A percentile compares a stretch with the other conserved stretches of the same genome.
Evolutionary conservation across 2,329 filamentous ascomycete species (phyloP).

Genomic region (Pseudocercospora ulei): DNA sequence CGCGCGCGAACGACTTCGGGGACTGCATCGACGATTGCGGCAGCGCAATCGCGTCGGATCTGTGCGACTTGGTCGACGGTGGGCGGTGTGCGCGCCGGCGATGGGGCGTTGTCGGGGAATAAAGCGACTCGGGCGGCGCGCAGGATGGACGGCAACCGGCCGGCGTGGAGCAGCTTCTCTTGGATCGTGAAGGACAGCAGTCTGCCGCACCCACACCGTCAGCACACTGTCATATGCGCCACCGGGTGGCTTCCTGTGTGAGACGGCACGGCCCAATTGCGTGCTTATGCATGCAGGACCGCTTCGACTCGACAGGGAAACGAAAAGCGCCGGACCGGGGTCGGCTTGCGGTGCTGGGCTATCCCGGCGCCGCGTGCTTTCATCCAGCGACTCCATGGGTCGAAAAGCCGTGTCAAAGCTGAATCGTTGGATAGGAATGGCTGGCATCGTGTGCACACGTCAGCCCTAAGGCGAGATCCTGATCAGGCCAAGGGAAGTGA

Average conservation of each 20-base stretch:
- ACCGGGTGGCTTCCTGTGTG: conserved; percentile 14
- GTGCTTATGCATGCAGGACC: conserved; percentile 19
- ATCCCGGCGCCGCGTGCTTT: conserved; percentile 11
- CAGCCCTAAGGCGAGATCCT: conserved; percentile 15
- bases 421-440: conserved; percentile 21
- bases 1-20: conserved; percentile 39
- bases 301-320: conserved; percentile 10
- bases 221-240: conserved; percentile 4
- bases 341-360: conserved; percentile 9
- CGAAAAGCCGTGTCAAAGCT: conserved; percentile 11
- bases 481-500: conserved; percentile 9
- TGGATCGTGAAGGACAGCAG: conserved; percentile 41
- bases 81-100: conserved; percentile 52
- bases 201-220: conserved; percentile 29
- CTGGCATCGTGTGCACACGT: conserved; percentile 15
- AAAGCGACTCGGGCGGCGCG: conserved; percentile 64
- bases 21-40: conserved; percentile 44
- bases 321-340: conserved; percentile 13
- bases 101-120: conserved; percentile 76
- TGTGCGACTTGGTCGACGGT: conserved; percentile 52
- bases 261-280: conserved; percentile 19
- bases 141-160: conserved; percentile 44
- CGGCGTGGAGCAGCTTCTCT: conserved; percentile 36
- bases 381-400: conserved; percentile 15
- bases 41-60: conserved; percentile 59